Base-by-base conservation (phyloP, 176 grass and related monocot species). In the Dendrocalamus sinicus region DNA sequence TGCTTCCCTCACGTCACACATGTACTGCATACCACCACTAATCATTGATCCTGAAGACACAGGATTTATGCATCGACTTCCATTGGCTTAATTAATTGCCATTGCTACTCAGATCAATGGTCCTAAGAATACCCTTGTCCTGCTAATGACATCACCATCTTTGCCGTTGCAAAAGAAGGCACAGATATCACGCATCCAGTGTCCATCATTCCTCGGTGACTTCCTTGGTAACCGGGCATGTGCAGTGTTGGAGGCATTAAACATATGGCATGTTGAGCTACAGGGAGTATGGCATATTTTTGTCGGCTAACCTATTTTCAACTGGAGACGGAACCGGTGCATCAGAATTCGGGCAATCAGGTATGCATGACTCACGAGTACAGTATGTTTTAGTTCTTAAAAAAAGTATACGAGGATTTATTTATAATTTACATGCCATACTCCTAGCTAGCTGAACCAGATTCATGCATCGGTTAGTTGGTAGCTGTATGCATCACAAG, bases 201-300 rank as follows among this genome's bases (percentile, higher is more conserved):
- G 43, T 55, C 75, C 50, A 76, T 81, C 60, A 76, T 81, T 67
- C 52, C 26, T 58, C 12, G 81, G 81, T 67, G 68, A 28, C 81
- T 84, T 80, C 20, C 20, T 70, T 28, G 46, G 70, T 62, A 44
- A 45, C 23, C 22, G 83, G 51, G 77, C 83, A 81, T 68, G 77
- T 70, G 77, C 72, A 16, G 87, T 69, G 82, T 40, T 63, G 72
- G 59, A n/a, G 10, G 82, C 70, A 81, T 76, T 85, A 16, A 85
- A 81, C 69, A 75, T 40, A 75, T 66, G 47, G 7, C 39, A 45
- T 85, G 81, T 35, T 75, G 76, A 85, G 68, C 60, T 69, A 75
- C 2, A 24, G 69, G 60, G 76, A 80, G 82, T 75, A 85, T 81
- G 88, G 28, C 70, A 26, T 17, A 22, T 53, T 68, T 37, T 68